Evolutionary conservation across 768 basidiomycete species (phyloP).

Genomic region (Hysterangium stoloniferum): DNA sequence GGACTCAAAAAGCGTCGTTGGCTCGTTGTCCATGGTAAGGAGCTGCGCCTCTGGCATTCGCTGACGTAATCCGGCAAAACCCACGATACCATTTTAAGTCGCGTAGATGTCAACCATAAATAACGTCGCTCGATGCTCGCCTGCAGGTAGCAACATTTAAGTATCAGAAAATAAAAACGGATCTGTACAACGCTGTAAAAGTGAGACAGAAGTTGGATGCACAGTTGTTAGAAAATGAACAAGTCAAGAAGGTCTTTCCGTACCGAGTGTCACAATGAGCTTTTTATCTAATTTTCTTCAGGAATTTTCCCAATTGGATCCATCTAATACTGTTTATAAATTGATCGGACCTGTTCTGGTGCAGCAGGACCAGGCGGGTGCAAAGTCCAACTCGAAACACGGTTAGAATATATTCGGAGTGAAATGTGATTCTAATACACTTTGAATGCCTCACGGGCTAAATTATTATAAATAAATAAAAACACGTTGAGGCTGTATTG

Average conservation of each 20-base stretch:
- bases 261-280: not conserved
- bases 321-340: conserved; percentile 81
- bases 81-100: too few relatives aligned
- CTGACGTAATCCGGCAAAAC: conserved; percentile 1
- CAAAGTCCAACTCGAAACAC: conserved; percentile 79
- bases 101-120: not conserved
- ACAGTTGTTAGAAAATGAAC: conserved; percentile 85
- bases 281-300: conserved; percentile 24
- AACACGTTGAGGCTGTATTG: conserved; percentile 74
- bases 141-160: conserved; percentile 36
- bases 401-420: conserved; percentile 77
- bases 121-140: conserved; percentile 2
- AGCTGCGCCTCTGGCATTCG: not conserved
- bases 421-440: conserved; percentile 64
- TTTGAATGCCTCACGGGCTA: not conserved
- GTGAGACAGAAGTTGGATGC: conserved; percentile 83
- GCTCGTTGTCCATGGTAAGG: conserved; percentile 65
- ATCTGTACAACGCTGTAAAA: conserved; percentile 67
- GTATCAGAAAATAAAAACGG: conserved; percentile 75
- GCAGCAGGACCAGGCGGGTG: conserved; percentile 82
- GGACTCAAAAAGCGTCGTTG: conserved; percentile 79
- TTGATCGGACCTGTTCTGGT: conserved; percentile 86
- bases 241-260: conserved; percentile 70
- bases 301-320: conserved; percentile 75
- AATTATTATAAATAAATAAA: conserved; percentile 33